phyloP scores from a whole-genome alignment of 371 early-diverging fungal species.

The Saksenaea oblongispora region DNA sequence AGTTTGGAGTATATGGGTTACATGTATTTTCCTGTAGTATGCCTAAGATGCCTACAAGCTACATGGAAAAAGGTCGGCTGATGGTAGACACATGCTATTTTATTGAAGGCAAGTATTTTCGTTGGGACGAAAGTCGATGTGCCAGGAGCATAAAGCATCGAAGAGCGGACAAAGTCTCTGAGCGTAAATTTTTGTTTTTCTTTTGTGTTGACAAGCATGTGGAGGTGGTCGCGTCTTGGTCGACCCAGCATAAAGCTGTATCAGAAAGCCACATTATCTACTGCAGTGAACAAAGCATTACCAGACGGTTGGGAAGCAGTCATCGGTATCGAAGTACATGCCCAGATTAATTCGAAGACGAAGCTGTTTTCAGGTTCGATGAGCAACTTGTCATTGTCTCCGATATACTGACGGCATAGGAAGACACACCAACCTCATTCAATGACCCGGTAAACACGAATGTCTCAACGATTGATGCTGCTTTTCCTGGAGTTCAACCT shows the following conservation, averaged over 20 bases:
- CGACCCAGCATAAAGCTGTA: background rate
- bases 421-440: slow-evolving; percentile 55
- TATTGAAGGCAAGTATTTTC: too few species aligned
- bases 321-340: slow-evolving; percentile 92
- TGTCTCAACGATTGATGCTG: slow-evolving; percentile 77
- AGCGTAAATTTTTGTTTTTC: background rate
- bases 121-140: background rate
- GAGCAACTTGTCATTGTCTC: background rate
- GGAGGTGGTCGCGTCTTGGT: background rate
- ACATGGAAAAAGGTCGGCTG: too few species aligned
- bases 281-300: background rate
- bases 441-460: slow-evolving; percentile 72
- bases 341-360: slow-evolving; percentile 71
- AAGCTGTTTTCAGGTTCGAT: slow-evolving; percentile 85
- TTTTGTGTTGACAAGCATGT: background rate
- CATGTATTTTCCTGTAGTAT: too few species aligned
- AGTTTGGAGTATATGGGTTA: too few species aligned
- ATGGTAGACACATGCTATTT: too few species aligned
- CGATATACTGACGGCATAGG: background rate
- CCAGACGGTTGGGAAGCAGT: slow-evolving; percentile 67
- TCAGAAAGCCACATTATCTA: background rate
- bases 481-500: slow-evolving; percentile 79
- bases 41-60: too few species aligned
- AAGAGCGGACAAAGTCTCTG: background rate
- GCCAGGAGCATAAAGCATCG: background rate